phyloP scores from a whole-genome alignment of 2,329 filamentous ascomycete genomes.

The Drechslerella dactyloides region DNA sequence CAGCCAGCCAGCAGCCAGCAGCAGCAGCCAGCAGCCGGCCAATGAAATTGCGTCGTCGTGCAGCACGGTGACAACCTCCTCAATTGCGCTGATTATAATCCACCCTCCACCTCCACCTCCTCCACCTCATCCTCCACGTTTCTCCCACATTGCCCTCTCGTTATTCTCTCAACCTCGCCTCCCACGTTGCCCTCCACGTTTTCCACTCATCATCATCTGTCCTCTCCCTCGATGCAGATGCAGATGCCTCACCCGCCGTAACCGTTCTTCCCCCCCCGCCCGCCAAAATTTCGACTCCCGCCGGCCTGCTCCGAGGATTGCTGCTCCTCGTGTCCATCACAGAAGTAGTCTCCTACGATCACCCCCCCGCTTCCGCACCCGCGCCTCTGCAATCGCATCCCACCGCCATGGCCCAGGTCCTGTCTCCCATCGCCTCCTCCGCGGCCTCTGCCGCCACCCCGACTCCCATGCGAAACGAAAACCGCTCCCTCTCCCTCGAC shows the following conservation, averaged over 20 bases:
- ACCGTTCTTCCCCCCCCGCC: slow-evolving; percentile 4
- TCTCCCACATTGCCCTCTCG: too few species aligned
- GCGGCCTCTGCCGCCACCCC: slow-evolving; percentile 11
- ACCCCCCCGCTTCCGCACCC: not conserved
- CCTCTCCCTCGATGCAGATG: slow-evolving; percentile 21
- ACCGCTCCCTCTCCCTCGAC: slow-evolving; percentile 47
- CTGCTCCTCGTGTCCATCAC: slow-evolving; percentile 45
- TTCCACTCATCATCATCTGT: not conserved
- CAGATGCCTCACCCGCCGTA: slow-evolving; percentile 9
- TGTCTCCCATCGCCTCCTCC: slow-evolving; percentile 38
- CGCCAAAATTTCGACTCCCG: slow-evolving; percentile 46
- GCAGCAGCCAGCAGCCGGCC: slow-evolving; percentile 11
- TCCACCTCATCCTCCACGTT: not conserved
- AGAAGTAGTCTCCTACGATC: slow-evolving; percentile 23
- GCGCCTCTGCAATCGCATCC: slow-evolving; percentile 10
- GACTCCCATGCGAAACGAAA: slow-evolving; percentile 32
- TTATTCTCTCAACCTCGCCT: too few species aligned
- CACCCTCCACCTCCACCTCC: not conserved
- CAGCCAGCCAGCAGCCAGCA: slow-evolving; percentile 25
- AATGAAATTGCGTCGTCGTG: not conserved
- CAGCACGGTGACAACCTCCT: not conserved
- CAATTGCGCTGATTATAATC: not conserved
- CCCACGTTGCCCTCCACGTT: not conserved
- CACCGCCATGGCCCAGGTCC: slow-evolving; percentile 40
- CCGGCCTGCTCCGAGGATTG: slow-evolving; percentile 38